Evolutionary conservation across 257 asterid species (phyloP).

Genomic region (Solanum neorickii): DNA sequence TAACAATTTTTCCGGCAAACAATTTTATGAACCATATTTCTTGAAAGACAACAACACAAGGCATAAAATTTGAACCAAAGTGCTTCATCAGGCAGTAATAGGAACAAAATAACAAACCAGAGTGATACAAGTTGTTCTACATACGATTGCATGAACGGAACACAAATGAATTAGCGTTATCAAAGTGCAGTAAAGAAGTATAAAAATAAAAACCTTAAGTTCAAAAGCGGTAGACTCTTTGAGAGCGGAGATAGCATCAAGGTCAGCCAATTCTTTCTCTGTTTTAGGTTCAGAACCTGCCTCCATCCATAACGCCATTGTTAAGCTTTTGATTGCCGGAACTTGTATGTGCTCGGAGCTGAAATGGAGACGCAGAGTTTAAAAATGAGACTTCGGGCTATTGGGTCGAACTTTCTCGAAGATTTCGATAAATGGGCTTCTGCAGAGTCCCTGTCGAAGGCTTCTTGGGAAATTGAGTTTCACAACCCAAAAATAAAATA

Average conservation of each 20-base stretch:
- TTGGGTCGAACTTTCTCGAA: background rate
- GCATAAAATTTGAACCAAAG: background rate
- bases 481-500: too few relatives aligned
- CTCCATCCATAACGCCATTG: conserved; percentile 70
- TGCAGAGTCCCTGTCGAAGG: background rate
- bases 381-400: background rate
- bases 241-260: conserved; percentile 72
- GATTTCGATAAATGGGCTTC: background rate
- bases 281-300: conserved; percentile 62
- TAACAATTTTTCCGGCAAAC: background rate
- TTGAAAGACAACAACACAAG: background rate
- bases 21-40: background rate
- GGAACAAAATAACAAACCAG: background rate
- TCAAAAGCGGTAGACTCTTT: conserved; percentile 70
- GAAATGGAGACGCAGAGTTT: background rate
- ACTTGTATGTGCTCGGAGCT: background rate
- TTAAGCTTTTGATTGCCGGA: background rate
- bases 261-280: conserved; percentile 37
- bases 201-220: conserved; percentile 46
- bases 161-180: background rate
- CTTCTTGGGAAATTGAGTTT: too few relatives aligned
- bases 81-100: background rate
- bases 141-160: background rate
- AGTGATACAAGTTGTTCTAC: background rate
- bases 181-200: background rate